Base-by-base conservation (phyloP, 495 filamentous ascomycete genomes). In the Parathielavia hyrcaniae region DNA sequence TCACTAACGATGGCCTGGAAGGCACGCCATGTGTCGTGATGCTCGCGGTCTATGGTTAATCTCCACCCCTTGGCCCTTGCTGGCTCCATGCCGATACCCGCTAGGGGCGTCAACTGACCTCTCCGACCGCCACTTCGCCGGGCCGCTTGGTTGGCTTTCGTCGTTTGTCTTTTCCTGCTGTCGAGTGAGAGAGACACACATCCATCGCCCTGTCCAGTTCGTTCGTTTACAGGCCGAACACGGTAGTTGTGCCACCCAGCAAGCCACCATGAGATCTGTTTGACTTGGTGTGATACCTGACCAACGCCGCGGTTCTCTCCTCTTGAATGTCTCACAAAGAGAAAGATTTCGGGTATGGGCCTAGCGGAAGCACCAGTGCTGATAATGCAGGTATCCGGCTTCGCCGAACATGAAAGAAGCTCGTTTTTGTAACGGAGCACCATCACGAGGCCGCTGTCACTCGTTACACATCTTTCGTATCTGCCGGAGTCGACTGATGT, bases 381-480 rank as follows among this genome's bases (percentile, higher is more conserved):
- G 61, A 45, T 9, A 19, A 63, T 64, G 67, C 63, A 62, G 53
- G 43, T 58, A 62, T 36, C 65, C 67, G 63, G 45, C 23, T 32
- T 32, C 22, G 40, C 52, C 59, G 48, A 26, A 57, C 30, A 23
- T 55, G 36, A 55, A 47, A 55, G 38, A 66, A 61, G 43, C 30
- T n/a, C 48, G 26, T 45, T 55, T 61, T n/a, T 22, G 50, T 54
- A 41, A 50, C 22, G 36, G 43, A 39, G 19, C 20, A 32, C 23
- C 34, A 22, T 38, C 34, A 44, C 23, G 43, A 55, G 41, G 39
- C 53, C 34, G 45, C 46, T 41, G 66, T 66, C 66, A 62, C 58
- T 62, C 66, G 66, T 68, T 68, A 62, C 66, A 68, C 64, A n/a
- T 46, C 23, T 23, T 50, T 68, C 59, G 65, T 65, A 63, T 68